Evolutionary conservation across 116 monocot genomes (phyloP).

Genomic region (Iris pallida): DNA sequence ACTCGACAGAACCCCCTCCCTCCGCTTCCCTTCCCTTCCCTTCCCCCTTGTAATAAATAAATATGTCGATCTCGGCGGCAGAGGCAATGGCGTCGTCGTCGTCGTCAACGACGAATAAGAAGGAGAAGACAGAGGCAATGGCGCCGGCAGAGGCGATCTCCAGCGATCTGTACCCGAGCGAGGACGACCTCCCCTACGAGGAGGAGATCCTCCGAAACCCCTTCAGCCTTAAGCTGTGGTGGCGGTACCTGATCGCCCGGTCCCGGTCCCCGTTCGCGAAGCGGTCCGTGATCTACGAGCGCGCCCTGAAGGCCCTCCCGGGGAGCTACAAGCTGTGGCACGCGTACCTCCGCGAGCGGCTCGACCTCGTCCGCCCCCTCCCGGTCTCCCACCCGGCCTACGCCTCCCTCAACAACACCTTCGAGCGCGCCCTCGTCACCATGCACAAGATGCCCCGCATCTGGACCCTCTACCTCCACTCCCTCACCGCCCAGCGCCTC

Average conservation of each 20-base stretch:
- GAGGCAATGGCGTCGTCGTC: too few species aligned
- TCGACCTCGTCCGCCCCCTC: constrained; percentile 56
- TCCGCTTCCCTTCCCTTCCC: too few species aligned
- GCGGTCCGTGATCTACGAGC: constrained; percentile 83
- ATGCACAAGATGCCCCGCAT: constrained; percentile 86
- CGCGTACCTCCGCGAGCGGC: constrained; percentile 78
- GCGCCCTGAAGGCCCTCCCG: constrained; percentile 86
- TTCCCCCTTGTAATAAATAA: too few species aligned
- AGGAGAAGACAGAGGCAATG: too few species aligned
- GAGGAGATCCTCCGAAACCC: constrained; percentile 93
- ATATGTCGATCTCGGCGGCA: too few species aligned
- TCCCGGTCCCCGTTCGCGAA: constrained; percentile 65
- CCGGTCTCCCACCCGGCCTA: constrained; percentile 57
- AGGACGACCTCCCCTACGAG: constrained; percentile 81
- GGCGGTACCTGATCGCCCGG: constrained; percentile 82
- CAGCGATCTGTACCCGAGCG: constrained; percentile 50
- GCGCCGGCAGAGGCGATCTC: too few species aligned
- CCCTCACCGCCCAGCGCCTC: constrained; percentile 62
- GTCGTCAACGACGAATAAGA: too few species aligned
- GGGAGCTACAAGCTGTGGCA: constrained; percentile 96
- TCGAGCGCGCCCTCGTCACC: constrained; percentile 89
- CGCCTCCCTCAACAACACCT: constrained; percentile 81
- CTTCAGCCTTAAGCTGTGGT: constrained; percentile 82
- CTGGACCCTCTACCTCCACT: constrained; percentile 73
- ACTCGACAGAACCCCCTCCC: too few species aligned